Conservation (phyloP, 257 asterid genomes). For the Paulownia fortunei region DNA sequence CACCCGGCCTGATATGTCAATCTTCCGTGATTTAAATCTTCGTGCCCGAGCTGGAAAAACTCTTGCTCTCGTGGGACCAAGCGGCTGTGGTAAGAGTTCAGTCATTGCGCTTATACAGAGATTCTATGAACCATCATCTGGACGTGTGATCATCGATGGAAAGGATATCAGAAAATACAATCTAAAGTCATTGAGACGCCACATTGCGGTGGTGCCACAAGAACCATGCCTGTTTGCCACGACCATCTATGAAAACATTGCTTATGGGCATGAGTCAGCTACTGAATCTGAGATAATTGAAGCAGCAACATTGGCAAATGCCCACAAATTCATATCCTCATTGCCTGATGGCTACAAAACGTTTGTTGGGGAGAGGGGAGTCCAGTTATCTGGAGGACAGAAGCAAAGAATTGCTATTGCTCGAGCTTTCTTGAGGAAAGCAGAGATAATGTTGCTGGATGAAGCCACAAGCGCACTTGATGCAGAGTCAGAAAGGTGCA, state of each 20-base stretch:
- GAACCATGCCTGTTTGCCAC: slow-evolving; percentile 88
- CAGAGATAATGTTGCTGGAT: slow-evolving; percentile 73
- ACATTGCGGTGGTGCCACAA: slow-evolving; percentile 78
- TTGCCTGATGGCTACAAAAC: slow-evolving; percentile 57
- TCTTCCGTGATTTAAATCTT: slow-evolving; percentile 66
- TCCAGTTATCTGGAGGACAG: slow-evolving; percentile 86
- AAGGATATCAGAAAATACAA: slow-evolving; percentile 80
- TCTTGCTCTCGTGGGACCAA: slow-evolving; percentile 88
- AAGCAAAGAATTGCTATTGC: slow-evolving; percentile 88
- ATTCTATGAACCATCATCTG: slow-evolving; percentile 82
- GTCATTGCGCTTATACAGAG: slow-evolving; percentile 66
- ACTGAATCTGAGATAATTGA: slow-evolving; percentile 72
- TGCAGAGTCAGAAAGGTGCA: slow-evolving; percentile 50
- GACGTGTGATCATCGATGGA: slow-evolving; percentile 75
- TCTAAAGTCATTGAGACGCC: slow-evolving; percentile 65
- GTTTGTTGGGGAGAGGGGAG: slow-evolving; percentile 77
- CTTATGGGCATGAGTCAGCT: slow-evolving; percentile 73
- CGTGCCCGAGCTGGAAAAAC: slow-evolving; percentile 85
- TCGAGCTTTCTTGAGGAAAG: slow-evolving; percentile 70
- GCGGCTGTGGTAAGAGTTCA: slow-evolving; percentile 88
- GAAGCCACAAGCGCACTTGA: slow-evolving; percentile 94
- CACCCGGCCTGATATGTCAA: slow-evolving; percentile 61
- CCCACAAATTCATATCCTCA: slow-evolving; percentile 59
- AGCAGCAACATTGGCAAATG: slow-evolving; percentile 79
- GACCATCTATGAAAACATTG: slow-evolving; percentile 76